These are phyloP conservation scores for Penicillium nucicola DNA, from an alignment of 495 filamentous ascomycete genomes.

Conservation along the genomic window DNA sequence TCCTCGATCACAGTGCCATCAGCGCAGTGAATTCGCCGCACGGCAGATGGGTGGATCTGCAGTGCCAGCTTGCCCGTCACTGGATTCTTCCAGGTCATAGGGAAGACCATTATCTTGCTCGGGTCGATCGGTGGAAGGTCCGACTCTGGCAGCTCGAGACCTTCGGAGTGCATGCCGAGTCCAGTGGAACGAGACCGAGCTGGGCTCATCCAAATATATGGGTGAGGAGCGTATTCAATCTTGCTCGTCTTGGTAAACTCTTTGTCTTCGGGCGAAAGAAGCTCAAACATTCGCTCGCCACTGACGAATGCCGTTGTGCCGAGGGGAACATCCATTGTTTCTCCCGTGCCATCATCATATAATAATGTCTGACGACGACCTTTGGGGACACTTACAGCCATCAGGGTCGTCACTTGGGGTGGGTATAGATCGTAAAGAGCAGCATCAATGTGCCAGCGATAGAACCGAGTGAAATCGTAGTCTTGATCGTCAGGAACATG, in stretches of 20 bases:
- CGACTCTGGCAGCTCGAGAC: conserved; percentile 50
- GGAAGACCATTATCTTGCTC: conserved; percentile 64
- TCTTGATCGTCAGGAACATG: conserved; percentile 61
- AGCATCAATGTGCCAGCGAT: conserved; percentile 77
- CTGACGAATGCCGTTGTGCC: conserved; percentile 75
- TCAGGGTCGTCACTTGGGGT: conserved; percentile 63
- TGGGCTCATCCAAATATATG: conserved; percentile 73
- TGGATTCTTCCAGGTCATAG: conserved; percentile 72
- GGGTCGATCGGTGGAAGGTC: conserved; percentile 61
- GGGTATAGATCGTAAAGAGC: conserved; percentile 70
- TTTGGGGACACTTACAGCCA: conserved; percentile 64
- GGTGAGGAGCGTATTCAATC: conserved; percentile 73
- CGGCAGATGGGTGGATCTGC: conserved; percentile 66
- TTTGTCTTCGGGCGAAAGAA: conserved; percentile 60
- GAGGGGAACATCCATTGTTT: conserved; percentile 63
- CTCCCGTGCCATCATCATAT: conserved; percentile 69
- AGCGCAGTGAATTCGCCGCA: conserved; percentile 58
- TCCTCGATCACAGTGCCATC: conserved; percentile 66
- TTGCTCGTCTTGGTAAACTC: conserved; percentile 59
- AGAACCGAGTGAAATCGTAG: conserved; percentile 66
- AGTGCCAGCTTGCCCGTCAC: conserved; percentile 63
- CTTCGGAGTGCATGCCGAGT: conserved; percentile 62
- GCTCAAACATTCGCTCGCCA: conserved; percentile 61
- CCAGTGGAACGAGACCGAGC: conserved; percentile 63
- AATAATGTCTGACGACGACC: conserved; percentile 62